Percentiles rank a stretch among this genome's conserved stretches.
Evolutionary conservation across 2,329 filamentous ascomycete species (phyloP).

Genomic region (Annulohypoxylon truncatum): DNA sequence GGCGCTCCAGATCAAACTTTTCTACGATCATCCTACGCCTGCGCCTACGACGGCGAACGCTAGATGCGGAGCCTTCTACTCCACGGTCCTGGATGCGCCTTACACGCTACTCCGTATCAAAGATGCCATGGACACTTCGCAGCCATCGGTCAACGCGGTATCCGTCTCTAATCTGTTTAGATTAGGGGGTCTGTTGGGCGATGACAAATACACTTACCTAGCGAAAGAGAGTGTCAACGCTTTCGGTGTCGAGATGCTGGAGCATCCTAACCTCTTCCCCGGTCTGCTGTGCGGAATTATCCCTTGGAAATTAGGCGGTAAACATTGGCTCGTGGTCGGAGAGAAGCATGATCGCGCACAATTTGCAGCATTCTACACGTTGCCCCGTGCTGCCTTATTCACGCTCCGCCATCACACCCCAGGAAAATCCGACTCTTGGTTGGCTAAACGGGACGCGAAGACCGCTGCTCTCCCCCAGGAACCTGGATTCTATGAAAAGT

Average conservation of each 20-base stretch:
- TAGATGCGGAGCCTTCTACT: conserved; percentile 76
- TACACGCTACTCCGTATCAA: conserved; percentile 88
- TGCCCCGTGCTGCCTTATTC: conserved; percentile 43
- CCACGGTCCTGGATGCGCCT: conserved; percentile 70
- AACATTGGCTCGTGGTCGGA: conserved; percentile 50
- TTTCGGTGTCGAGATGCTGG: conserved; percentile 90
- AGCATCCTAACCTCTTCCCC: conserved; percentile 92
- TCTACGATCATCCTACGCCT: conserved; percentile 72
- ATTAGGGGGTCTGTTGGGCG: conserved; percentile 75
- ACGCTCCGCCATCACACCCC: conserved; percentile 45
- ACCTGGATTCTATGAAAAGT: conserved; percentile 18
- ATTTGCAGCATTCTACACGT: conserved; percentile 38
- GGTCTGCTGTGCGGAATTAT: conserved; percentile 83
- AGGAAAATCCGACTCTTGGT: conserved; percentile 33
- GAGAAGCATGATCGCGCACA: conserved; percentile 5
- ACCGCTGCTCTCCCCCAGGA: conserved; percentile 12
- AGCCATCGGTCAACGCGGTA: conserved; percentile 89
- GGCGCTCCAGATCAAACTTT: conserved; percentile 77
- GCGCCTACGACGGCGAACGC: conserved; percentile 51
- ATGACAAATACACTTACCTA: conserved; percentile 70
- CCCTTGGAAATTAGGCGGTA: conserved; percentile 76
- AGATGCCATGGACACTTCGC: conserved; percentile 92
- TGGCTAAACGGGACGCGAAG: conserved; percentile 37
- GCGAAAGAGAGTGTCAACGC: conserved; percentile 82
- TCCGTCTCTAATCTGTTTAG: conserved; percentile 90